These are phyloP conservation scores for Panicum virgatum DNA, from an alignment of 202 grass and related monocot genomes.

Conservation along the genomic window DNA sequence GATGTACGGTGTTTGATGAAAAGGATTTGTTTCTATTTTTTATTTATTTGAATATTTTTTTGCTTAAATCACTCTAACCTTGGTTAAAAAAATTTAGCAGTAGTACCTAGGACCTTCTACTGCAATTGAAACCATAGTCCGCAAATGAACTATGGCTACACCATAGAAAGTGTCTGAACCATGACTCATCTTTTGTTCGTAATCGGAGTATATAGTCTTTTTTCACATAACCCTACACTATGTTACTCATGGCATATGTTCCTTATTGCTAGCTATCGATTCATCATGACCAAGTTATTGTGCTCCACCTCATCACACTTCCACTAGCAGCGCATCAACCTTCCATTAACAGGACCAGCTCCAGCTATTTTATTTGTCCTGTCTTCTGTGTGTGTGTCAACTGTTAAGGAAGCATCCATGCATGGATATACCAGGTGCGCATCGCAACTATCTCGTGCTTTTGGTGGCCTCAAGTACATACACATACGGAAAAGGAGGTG, in stretches of 20 bases:
- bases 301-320: not conserved
- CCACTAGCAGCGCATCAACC: not conserved
- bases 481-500: not conserved
- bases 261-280: not conserved
- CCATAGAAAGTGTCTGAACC: not conserved
- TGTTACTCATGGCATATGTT: not conserved
- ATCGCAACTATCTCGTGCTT: not conserved
- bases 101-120: no score
- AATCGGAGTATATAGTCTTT: not conserved
- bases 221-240: not conserved
- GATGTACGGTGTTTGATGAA: not conserved
- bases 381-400: not conserved
- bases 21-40: not conserved
- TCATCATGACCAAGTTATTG: not conserved
- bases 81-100: not conserved
- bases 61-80: not conserved
- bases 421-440: constrained; percentile 1
- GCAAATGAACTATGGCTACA: not conserved
- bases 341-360: not conserved
- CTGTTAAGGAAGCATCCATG: constrained; percentile 18
- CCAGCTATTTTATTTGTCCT: not conserved
- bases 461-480: not conserved
- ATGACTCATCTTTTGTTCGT: not conserved
- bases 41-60: not conserved
- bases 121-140: no score